A percentile compares a stretch with the other conserved stretches of the same genome.
phyloP scores from a whole-genome alignment of 495 filamentous ascomycete genomes.

The Pyronema omphalodes region DNA sequence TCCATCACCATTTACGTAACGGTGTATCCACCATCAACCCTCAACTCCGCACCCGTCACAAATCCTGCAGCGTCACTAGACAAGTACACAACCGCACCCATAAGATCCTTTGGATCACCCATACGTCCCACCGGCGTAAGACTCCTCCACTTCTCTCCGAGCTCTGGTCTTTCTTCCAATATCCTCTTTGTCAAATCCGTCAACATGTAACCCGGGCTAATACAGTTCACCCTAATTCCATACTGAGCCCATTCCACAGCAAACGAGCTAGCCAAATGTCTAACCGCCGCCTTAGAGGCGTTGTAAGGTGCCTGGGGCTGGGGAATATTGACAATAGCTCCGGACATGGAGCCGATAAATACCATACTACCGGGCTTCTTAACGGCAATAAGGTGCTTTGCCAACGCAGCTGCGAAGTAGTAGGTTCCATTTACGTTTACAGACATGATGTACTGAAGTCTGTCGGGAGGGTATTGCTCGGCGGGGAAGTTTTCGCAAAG shows the following conservation, averaged over 20 bases:
- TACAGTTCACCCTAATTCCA: conserved; percentile 77
- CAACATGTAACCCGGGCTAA: conserved; percentile 84
- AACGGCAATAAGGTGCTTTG: conserved; percentile 74
- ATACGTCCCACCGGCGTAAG: conserved; percentile 82
- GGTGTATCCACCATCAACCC: conserved; percentile 86
- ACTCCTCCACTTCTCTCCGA: conserved; percentile 72
- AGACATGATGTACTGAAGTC: conserved; percentile 78
- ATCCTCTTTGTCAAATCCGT: conserved; percentile 90
- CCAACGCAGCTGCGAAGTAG: conserved; percentile 48
- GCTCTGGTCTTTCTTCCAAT: conserved; percentile 74
- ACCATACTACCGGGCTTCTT: conserved; percentile 68
- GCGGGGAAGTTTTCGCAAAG: conserved; percentile 94
- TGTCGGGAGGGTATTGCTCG: conserved; percentile 68
- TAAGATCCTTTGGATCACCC: conserved; percentile 79
- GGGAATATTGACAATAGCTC: conserved; percentile 78
- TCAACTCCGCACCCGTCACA: conserved; percentile 75
- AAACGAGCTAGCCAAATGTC: conserved; percentile 60
- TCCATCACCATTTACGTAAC: conserved; percentile 38
- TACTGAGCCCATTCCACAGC: conserved; percentile 79
- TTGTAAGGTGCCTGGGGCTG: conserved; percentile 84
- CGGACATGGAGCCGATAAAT: conserved; percentile 91
- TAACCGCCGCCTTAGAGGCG: conserved; percentile 70
- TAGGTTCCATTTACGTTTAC: conserved; percentile 95
- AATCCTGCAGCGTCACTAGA: conserved; percentile 71
- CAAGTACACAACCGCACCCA: conserved; percentile 82